Evolutionary conservation across 805 yeast genomes (phyloP).

Genomic region (Barnettozyma vustinii): DNA sequence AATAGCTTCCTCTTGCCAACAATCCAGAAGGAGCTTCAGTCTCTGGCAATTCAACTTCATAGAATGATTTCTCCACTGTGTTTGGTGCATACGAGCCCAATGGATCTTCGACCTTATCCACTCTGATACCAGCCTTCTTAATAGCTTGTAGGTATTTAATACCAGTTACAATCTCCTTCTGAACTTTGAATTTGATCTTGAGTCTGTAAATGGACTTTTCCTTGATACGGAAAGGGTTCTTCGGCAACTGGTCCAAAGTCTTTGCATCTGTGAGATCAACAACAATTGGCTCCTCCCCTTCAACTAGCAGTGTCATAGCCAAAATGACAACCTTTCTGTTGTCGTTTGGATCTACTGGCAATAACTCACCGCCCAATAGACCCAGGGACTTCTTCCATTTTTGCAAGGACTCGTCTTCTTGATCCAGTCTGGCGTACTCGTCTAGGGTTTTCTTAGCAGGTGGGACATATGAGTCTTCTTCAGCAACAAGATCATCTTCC

Average conservation of each 20-base stretch:
- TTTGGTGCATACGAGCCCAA: conserved; percentile 90
- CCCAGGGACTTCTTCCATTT: conserved; percentile 93
- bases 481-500: conserved; percentile 57
- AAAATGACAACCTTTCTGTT: conserved; percentile 71
- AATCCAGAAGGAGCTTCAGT: conserved; percentile 92
- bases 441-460: conserved; percentile 67
- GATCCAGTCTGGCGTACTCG: conserved; percentile 79
- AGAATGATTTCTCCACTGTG: conserved; percentile 73
- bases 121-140: conserved; percentile 82
- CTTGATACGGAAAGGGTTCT: conserved; percentile 67
- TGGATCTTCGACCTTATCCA: conserved; percentile 82
- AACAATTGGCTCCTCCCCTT: conserved; percentile 64
- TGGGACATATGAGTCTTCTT: conserved; percentile 50
- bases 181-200: conserved; percentile 73
- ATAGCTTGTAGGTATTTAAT: conserved; percentile 79
- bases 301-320: conserved; percentile 66
- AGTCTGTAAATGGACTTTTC: conserved; percentile 73
- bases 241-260: conserved; percentile 51
- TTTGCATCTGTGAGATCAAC: conserved; percentile 62
- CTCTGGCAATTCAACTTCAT: conserved; percentile 53
- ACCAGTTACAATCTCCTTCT: conserved; percentile 88
- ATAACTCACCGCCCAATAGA: conserved; percentile 49
- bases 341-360: conserved; percentile 64
- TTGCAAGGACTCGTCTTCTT: conserved; percentile 83
- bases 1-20: conserved; percentile 80